Percentiles rank a stretch among this genome's conserved stretches.
phyloP scores from a whole-genome alignment of 2,329 filamentous ascomycete species.

The Cercospora janseana region DNA sequence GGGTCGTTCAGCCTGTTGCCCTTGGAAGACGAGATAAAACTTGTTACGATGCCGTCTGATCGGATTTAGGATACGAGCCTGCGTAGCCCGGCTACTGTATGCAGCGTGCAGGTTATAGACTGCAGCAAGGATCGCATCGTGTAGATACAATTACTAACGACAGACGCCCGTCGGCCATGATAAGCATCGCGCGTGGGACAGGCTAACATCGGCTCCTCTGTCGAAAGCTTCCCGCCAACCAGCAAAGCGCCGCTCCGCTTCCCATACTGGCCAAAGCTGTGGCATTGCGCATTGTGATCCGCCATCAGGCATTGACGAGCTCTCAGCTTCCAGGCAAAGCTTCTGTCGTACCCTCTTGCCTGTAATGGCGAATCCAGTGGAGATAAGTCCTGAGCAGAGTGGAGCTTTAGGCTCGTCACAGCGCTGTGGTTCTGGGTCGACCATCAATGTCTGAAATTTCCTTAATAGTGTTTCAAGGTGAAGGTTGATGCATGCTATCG shows the following conservation, averaged over 20 bases:
- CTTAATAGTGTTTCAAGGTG: not conserved
- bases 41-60: too few species aligned
- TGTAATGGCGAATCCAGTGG: slow-evolving; percentile 3
- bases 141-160: slow-evolving; percentile 12
- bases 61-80: too few species aligned
- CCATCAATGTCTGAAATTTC: slow-evolving; percentile 3
- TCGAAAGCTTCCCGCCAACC: not conserved
- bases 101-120: slow-evolving; percentile 4
- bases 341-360: slow-evolving; percentile 6
- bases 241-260: not conserved
- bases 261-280: not conserved
- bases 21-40: too few species aligned
- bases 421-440: not conserved
- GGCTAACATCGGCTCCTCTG: slow-evolving; percentile 14
- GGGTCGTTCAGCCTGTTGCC: too few species aligned
- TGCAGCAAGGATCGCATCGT: slow-evolving; percentile 11
- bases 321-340: not conserved
- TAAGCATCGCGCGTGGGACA: slow-evolving; percentile 17
- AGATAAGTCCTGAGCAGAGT: not conserved
- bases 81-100: slow-evolving; percentile 3
- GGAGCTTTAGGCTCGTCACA: not conserved
- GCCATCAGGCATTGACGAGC: slow-evolving; percentile 6
- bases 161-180: slow-evolving; percentile 14
- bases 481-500: not conserved
- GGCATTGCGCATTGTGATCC: not conserved